Conservation (phyloP, 2,329 filamentous ascomycete species). For the Arachnopeziza araneosa region DNA sequence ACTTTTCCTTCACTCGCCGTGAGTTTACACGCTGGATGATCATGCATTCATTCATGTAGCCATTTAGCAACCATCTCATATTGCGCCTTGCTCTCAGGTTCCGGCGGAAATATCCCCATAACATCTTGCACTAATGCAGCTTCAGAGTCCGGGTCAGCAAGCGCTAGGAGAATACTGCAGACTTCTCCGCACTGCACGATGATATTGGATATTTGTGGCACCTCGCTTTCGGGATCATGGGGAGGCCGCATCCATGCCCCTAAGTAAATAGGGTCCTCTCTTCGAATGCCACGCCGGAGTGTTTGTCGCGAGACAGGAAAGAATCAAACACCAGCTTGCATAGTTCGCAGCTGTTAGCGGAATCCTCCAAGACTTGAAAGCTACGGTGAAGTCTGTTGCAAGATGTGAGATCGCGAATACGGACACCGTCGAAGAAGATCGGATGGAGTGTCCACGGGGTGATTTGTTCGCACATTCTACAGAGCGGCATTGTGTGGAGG, state of each 20-base stretch:
- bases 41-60: neutral
- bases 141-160: neutral
- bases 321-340: neutral
- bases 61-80: neutral
- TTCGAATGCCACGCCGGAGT: neutral
- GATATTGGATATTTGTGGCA: neutral
- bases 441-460: slow-evolving; percentile 1
- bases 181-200: neutral
- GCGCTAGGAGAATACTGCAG: neutral
- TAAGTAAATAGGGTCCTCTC: neutral
- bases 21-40: neutral
- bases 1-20: neutral
- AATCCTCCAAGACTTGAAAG: neutral
- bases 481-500: slow-evolving; percentile 6
- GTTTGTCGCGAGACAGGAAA: neutral
- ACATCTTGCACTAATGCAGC: neutral
- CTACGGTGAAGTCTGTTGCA: neutral
- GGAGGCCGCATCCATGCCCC: neutral
- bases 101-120: neutral
- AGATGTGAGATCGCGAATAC: neutral
- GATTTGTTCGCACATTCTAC: slow-evolving; percentile 1
- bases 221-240: neutral
- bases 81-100: neutral
- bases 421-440: neutral
- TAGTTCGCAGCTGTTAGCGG: neutral